Evolutionary conservation across 2,329 filamentous ascomycete genomes (phyloP).

Genomic region (Claviceps maximensis): DNA sequence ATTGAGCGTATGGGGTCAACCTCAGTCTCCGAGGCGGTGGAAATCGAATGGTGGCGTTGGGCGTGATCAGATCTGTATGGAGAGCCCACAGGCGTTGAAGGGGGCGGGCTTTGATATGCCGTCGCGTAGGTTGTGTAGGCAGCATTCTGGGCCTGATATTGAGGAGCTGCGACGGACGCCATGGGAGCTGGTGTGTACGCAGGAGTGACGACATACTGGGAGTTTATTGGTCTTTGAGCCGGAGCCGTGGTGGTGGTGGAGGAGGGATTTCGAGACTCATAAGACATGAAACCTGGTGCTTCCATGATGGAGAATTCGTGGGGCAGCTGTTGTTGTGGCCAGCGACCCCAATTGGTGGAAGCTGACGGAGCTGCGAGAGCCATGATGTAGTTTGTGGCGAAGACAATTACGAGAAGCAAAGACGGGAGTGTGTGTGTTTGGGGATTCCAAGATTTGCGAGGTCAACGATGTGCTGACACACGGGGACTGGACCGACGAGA

Average conservation of each 20-base stretch:
- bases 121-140: constrained; percentile 28
- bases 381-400: constrained; percentile 22
- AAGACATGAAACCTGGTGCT: constrained; percentile 31
- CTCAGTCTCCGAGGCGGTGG: constrained; percentile 12
- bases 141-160: constrained; percentile 28
- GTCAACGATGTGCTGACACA: not conserved
- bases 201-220: constrained; percentile 33
- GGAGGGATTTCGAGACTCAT: constrained; percentile 27
- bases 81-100: constrained; percentile 19
- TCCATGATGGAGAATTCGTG: constrained; percentile 37
- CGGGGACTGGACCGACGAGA: not conserved
- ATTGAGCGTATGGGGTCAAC: constrained; percentile 10
- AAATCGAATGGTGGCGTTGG: constrained; percentile 15
- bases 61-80: constrained; percentile 22
- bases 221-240: constrained; percentile 30
- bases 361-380: constrained; percentile 34
- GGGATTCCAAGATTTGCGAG: too few species aligned
- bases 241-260: constrained; percentile 18
- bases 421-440: too few species aligned
- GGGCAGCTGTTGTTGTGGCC: constrained; percentile 35
- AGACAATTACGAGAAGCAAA: not conserved
- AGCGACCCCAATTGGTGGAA: constrained; percentile 40
- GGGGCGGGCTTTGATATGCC: constrained; percentile 26
- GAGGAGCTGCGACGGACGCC: constrained; percentile 26
- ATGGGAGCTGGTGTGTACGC: constrained; percentile 31